Base-by-base conservation (phyloP, 2,329 filamentous ascomycete genomes). In the Fusarium chaquense region DNA sequence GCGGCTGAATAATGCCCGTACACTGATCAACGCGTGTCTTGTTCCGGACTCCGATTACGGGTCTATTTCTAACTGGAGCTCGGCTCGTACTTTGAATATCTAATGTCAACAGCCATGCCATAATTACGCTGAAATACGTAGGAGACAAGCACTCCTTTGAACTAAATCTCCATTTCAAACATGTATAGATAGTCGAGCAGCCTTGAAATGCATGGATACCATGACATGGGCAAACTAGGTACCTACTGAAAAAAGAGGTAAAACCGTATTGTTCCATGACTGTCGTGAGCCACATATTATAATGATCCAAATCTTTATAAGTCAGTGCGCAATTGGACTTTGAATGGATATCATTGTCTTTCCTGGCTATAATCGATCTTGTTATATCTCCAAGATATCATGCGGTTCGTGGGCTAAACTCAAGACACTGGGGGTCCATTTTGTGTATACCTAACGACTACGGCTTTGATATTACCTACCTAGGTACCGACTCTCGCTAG, bases 1-100 rank as follows among this genome's bases (percentile, higher is more conserved):
- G 67, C 67, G 47, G 73, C 73, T 66, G 63, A 69, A 72, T 67
- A 73, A 72, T 66, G 20, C 20, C 20, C 20, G 47, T 20, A 36
- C 54, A 43, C 36, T 50, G 41, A 50, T 53, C 54, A 52, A 49
- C 41, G 26, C 44, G 36, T 49, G 32, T 51, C 33, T 22, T 52
- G 12, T 50, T 44, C 55, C 52, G 47, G 30, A 58, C 60, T 71
- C 68, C 56, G 68, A 69, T 69, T 49, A 53, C 63, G 67, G 67
- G 63, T 49, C 50, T 43, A 46, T 46, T 30, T 26, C 56, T 60
- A 61, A 41, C 38, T 24, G 30, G 36, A 4, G 20, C 20, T 20
- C 20, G 30, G 22, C 44, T 56, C 22, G 18, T 30, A 33, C 16
- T 22, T 26, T 15, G 36, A 43, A 50, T 45, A 22, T 36, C 46